Base-by-base conservation (phyloP, 768 basidiomycete genomes). In the Cyclocybe cylindracea region DNA sequence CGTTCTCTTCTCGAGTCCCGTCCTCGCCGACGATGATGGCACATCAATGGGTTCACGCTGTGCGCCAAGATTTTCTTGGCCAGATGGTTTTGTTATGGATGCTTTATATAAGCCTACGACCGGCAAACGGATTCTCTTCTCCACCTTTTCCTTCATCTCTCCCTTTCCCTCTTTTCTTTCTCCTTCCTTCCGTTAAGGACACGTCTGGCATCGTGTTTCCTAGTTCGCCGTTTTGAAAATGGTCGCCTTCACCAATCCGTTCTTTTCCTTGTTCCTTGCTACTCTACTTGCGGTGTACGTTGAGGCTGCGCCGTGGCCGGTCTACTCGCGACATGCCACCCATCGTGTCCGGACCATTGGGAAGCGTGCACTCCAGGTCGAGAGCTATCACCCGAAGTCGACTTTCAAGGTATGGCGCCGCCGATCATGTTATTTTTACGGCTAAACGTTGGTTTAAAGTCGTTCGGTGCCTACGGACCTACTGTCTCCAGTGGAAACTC, bases 241-340 rank as follows among this genome's bases (percentile, higher is more conserved):
- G 68, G 65, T 63, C 41, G 55, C 56, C 34, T 61, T 63, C 38
- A 50, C 55, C 31, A 58, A 54, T 50, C 47, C 58, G n/a, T 60
- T 68, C 46, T 44, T 65, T 54, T 51, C 66, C 29, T 51, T 68
- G 34, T 18, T 69, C 44, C 38, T 68, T n/a, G 52, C 66, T 37
- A 51, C 60, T 37, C 42, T 67, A 10, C 62, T 56, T 42, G 60
- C 56, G 29, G 56, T 65, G 11, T 42, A 48, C 14, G 55, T 46
- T 18, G 59, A 61, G 38, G 71, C 71, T 33, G 68, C 67, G 7
- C 72, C 71, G 3, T 70, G 64, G 65, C 69, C 69, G 11, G 37
- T 55, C 10, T 57, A 64, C 36, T 50, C 57, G 7, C 62, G 59
- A 54, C 70, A 71, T 47, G 54, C 63, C 1, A 69, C 72, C 3